A percentile compares a stretch with the other conserved stretches of the same genome.
phyloP scores from a whole-genome alignment of 495 filamentous ascomycete genomes.

The Penicillium parvum region DNA sequence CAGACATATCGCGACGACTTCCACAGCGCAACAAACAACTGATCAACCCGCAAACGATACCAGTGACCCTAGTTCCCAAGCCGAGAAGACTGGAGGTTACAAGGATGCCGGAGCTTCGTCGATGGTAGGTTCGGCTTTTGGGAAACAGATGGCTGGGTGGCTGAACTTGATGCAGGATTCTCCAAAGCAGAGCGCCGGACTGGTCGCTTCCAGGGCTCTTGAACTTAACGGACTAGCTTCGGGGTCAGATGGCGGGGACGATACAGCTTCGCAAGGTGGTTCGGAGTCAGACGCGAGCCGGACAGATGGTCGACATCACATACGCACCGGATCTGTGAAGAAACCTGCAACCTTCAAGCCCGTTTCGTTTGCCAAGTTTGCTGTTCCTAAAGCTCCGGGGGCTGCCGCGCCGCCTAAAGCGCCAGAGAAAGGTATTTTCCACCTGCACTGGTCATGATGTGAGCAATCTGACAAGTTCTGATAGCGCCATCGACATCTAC shows the following conservation, averaged over 20 bases:
- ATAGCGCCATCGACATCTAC: slow-evolving; percentile 39
- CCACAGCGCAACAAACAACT: slow-evolving; percentile 24
- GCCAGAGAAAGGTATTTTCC: slow-evolving; percentile 49
- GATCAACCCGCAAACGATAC: slow-evolving; percentile 25
- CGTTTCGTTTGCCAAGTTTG: slow-evolving; percentile 83
- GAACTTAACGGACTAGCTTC: slow-evolving; percentile 43
- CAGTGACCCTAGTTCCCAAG: slow-evolving; percentile 12
- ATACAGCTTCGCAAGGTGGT: slow-evolving; percentile 43
- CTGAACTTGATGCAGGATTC: slow-evolving; percentile 32
- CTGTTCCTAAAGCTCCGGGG: slow-evolving; percentile 50
- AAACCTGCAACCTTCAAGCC: slow-evolving; percentile 88
- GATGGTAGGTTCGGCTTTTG: slow-evolving; percentile 27
- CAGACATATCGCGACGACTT: slow-evolving; percentile 36
- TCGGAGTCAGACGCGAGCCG: slow-evolving; percentile 49
- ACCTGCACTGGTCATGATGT: background rate
- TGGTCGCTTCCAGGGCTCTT: slow-evolving; percentile 40
- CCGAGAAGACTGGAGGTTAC: slow-evolving; percentile 25
- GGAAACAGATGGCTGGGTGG: background rate
- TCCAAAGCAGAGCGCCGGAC: slow-evolving; percentile 30
- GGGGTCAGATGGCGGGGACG: slow-evolving; percentile 41
- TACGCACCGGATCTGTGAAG: slow-evolving; percentile 69
- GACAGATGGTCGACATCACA: slow-evolving; percentile 55
- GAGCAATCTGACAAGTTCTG: slow-evolving; percentile 19
- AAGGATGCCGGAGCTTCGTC: slow-evolving; percentile 27
- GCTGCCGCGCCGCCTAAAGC: slow-evolving; percentile 50